phyloP scores from a whole-genome alignment of 768 basidiomycete genomes.

The Termitomyces sp. region DNA sequence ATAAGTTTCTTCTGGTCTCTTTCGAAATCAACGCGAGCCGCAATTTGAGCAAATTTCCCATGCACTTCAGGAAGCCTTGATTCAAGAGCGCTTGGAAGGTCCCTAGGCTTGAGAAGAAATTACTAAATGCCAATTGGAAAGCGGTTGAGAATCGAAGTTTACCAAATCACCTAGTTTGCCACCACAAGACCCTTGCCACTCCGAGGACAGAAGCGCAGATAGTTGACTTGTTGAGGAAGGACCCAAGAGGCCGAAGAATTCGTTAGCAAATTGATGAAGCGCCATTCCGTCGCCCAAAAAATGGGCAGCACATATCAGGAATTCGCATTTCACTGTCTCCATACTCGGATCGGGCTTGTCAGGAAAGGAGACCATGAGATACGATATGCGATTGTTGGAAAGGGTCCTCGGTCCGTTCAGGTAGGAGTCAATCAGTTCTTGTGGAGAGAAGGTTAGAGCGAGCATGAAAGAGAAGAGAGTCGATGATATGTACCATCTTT shows the following conservation, averaged over 20 bases:
- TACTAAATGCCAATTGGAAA: conserved; percentile 1
- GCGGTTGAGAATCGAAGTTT: not conserved
- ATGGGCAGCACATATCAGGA: conserved; percentile 75
- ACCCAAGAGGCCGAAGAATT: conserved; percentile 68
- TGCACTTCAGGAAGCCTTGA: conserved; percentile 36
- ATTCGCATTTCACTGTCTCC: conserved; percentile 40
- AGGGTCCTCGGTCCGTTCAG: conserved; percentile 77
- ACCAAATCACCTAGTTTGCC: conserved; percentile 19
- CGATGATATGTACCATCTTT: conserved; percentile 49
- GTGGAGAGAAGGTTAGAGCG: not conserved
- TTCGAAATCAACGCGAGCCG: conserved; percentile 53
- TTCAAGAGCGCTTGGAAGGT: conserved; percentile 44
- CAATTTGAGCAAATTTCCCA: conserved; percentile 40
- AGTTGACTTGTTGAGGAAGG: conserved; percentile 27
- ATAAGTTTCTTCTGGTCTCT: conserved; percentile 53
- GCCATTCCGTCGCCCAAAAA: conserved; percentile 89
- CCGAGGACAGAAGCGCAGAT: conserved; percentile 25
- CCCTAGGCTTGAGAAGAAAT: conserved; percentile 3
- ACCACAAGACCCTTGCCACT: conserved; percentile 26
- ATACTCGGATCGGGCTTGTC: conserved; percentile 6
- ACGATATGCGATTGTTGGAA: conserved; percentile 62
- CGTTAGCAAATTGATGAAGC: conserved; percentile 76
- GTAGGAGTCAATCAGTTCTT: conserved; percentile 64
- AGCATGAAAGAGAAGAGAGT: not conserved
- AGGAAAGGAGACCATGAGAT: conserved; percentile 44